Percentiles rank a stretch among this genome's conserved stretches.
These are phyloP conservation scores for Polygonum maritimum DNA, from an alignment of 148 eudicot species.

Conservation along the genomic window DNA sequence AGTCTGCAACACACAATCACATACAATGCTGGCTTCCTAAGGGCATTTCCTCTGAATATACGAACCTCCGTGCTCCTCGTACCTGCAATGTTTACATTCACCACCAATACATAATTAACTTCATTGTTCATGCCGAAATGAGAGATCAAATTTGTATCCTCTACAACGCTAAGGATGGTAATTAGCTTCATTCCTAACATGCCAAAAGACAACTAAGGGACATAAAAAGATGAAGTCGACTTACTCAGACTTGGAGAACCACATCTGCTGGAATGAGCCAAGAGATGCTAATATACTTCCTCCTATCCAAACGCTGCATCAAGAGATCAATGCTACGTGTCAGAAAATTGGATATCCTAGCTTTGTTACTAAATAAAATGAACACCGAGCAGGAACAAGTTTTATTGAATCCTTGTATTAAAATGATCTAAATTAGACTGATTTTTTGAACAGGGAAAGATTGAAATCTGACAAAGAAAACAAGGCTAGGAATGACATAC, in stretches of 20 bases:
- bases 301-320: conserved; percentile 90
- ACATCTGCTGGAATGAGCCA: conserved; percentile 97
- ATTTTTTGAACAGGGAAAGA: neutral
- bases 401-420: neutral
- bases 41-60: conserved; percentile 95
- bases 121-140: neutral
- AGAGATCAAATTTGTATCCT: neutral
- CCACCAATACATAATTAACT: neutral
- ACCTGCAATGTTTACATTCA: conserved; percentile 34
- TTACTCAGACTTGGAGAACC: conserved; percentile 97
- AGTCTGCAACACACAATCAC: neutral
- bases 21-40: conserved; percentile 17
- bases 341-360: neutral
- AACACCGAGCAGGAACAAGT: neutral
- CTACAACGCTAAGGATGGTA: too few relatives aligned
- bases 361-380: neutral
- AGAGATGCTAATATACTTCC: conserved; percentile 96
- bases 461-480: neutral
- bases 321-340: neutral
- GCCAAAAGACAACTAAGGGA: neutral
- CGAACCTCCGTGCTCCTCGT: conserved; percentile 86
- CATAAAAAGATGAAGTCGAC: conserved; percentile 12
- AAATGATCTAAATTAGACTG: neutral
- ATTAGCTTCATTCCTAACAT: too few relatives aligned
- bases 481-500: conserved; percentile 20